These are phyloP conservation scores for Pythium sukuiense DNA, from an alignment of 352 stramenopile species.

Conservation along the genomic window DNA sequence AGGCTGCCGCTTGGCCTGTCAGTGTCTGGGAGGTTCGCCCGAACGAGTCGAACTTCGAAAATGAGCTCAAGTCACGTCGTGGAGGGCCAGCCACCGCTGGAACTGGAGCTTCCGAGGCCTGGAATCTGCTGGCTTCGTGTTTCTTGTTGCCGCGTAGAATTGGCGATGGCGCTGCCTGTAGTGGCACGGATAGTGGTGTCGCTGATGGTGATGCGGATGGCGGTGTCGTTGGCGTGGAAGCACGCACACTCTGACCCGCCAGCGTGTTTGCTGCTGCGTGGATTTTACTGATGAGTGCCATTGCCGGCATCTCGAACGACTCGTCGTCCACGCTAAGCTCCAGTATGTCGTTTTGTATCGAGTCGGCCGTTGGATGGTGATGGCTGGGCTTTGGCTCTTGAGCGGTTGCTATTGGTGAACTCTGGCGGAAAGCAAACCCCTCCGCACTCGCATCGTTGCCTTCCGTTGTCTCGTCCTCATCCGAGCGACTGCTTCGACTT, in stretches of 20 bases:
- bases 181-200: neutral
- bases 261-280: slow-evolving; percentile 15
- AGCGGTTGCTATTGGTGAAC: neutral
- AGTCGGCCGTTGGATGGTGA: too few species aligned
- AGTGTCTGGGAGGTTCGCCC: neutral
- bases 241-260: slow-evolving; percentile 18
- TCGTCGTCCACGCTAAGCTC: slow-evolving; percentile 36
- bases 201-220: neutral
- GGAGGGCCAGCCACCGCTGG: neutral
- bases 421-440: slow-evolving; percentile 23
- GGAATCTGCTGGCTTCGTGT: neutral
- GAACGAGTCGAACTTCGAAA: slow-evolving; percentile 9
- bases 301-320: slow-evolving; percentile 22
- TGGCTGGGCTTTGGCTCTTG: slow-evolving; percentile 12
- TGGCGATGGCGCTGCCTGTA: slow-evolving; percentile 13
- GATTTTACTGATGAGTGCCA: slow-evolving; percentile 22
- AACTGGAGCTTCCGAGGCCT: neutral
- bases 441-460: slow-evolving; percentile 29
- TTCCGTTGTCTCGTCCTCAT: slow-evolving; percentile 41
- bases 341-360: slow-evolving; percentile 31
- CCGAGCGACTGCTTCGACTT: slow-evolving; percentile 22
- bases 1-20: too few species aligned
- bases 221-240: neutral
- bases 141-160: neutral
- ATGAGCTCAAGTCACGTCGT: slow-evolving; percentile 18